A percentile compares a stretch with the other conserved stretches of the same genome.
Evolutionary conservation across 441 rosid species (phyloP).

Genomic region (Adansonia grandidieri): DNA sequence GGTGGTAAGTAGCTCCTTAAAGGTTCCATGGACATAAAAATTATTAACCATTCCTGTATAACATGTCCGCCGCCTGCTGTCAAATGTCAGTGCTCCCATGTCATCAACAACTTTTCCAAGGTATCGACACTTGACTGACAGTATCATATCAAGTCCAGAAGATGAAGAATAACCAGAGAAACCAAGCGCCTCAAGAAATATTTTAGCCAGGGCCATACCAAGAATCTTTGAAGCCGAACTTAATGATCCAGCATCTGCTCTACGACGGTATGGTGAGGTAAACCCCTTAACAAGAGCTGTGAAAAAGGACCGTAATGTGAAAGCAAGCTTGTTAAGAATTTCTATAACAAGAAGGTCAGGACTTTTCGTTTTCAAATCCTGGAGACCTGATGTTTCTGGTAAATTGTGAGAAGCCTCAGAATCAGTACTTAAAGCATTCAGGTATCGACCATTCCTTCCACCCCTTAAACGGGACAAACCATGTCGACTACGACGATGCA

Average conservation of each 20-base stretch:
- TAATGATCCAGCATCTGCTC: conserved; percentile 79
- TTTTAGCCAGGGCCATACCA: conserved; percentile 83
- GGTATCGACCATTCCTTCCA: conserved; percentile 86
- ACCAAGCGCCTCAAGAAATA: conserved; percentile 81
- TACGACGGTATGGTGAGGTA: conserved; percentile 89
- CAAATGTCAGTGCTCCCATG: conserved; percentile 79
- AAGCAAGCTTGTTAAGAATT: conserved; percentile 75
- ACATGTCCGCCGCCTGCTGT: conserved; percentile 83
- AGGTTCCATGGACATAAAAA: conserved; percentile 90
- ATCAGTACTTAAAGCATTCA: conserved; percentile 78
- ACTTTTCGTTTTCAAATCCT: conserved; percentile 76
- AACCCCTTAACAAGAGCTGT: conserved; percentile 92
- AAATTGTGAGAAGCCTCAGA: conserved; percentile 61
- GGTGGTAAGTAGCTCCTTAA: conserved; percentile 86
- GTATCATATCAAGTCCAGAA: conserved; percentile 59
- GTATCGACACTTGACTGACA: conserved; percentile 88
- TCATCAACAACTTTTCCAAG: conserved; percentile 94
- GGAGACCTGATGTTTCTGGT: conserved; percentile 64
- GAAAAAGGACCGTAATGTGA: conserved; percentile 77
- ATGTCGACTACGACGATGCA: conserved; percentile 85
- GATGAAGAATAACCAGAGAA: conserved; percentile 72
- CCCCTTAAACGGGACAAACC: conserved; percentile 87
- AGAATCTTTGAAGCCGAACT: conserved; percentile 87
- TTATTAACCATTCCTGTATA: conserved; percentile 84
- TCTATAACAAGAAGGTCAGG: conserved; percentile 74